A percentile compares a stretch with the other conserved stretches of the same genome.
Conservation (phyloP, 768 basidiomycete species). For the Clathrus columnatus region DNA sequence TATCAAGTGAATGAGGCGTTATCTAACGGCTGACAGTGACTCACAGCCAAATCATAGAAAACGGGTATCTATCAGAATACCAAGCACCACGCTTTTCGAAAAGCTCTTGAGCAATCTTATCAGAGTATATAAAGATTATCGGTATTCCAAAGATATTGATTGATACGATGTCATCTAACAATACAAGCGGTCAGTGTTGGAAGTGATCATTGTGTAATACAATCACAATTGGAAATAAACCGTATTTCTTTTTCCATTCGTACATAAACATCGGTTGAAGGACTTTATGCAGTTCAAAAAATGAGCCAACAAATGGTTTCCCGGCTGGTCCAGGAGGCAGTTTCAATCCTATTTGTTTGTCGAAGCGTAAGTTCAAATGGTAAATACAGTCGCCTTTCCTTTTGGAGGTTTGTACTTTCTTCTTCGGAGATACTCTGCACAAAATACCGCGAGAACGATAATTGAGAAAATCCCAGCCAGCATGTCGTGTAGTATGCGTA, state of each 20-base stretch:
- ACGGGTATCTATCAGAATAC: constrained; percentile 36
- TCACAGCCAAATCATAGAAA: constrained; percentile 38
- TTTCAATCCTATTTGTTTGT: background rate
- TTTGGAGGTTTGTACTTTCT: background rate
- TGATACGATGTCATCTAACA: constrained; percentile 38
- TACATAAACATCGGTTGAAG: constrained; percentile 11
- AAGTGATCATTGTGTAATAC: background rate
- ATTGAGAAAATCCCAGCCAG: background rate
- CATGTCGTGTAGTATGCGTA: no score
- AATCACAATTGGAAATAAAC: constrained; percentile 9
- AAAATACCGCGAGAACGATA: background rate
- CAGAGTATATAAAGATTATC: constrained; percentile 38
- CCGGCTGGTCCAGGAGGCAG: constrained; percentile 18
- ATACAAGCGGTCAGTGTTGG: no score
- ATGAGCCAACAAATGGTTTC: constrained; percentile 18
- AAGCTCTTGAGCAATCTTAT: constrained; percentile 32
- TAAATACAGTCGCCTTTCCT: background rate
- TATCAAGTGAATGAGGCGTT: background rate
- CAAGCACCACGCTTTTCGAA: constrained; percentile 36
- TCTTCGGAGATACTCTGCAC: background rate
- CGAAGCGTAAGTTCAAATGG: background rate
- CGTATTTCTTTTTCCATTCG: constrained; percentile 18
- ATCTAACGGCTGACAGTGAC: constrained; percentile 9
- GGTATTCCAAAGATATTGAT: constrained; percentile 37
- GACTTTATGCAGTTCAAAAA: constrained; percentile 14